A percentile compares a stretch with the other conserved stretches of the same genome.
Conservation (phyloP, 169 alveolate species). For the Plasmodium blacklocki region DNA sequence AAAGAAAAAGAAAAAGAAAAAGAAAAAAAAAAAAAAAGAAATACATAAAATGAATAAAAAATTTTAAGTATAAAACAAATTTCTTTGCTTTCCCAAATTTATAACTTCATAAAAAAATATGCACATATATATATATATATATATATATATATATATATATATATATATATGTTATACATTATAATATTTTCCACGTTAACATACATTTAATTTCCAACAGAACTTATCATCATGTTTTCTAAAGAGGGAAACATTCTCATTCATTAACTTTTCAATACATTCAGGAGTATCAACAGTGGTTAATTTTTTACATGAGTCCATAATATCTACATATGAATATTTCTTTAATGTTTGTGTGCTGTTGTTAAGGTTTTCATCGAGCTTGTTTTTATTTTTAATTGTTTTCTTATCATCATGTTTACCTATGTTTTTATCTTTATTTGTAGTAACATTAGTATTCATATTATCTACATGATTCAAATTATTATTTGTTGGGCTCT, state of each 20-base stretch:
- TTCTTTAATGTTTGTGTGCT: slow-evolving; percentile 33
- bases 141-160: not conserved
- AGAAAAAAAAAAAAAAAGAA: no score
- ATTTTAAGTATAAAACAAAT: no score
- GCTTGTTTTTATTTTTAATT: slow-evolving; percentile 23
- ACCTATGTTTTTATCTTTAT: slow-evolving; percentile 20
- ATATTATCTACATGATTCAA: slow-evolving; percentile 2
- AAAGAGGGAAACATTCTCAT: slow-evolving; percentile 74
- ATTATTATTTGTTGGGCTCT: not conserved
- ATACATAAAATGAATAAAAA: no score
- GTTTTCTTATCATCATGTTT: slow-evolving; percentile 37
- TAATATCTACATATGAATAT: slow-evolving; percentile 68
- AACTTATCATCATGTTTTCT: slow-evolving; percentile 71
- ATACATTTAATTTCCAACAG: slow-evolving; percentile 73
- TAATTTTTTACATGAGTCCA: slow-evolving; percentile 73
- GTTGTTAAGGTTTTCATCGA: slow-evolving; percentile 17
- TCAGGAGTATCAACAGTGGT: slow-evolving; percentile 71
- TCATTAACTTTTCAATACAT: slow-evolving; percentile 72
- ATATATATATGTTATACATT: not conserved
- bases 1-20: no score
- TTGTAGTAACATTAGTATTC: slow-evolving; percentile 1
- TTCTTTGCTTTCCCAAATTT: not conserved
- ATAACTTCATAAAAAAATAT: no score
- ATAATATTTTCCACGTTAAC: not conserved
- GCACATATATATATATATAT: no score